Evolutionary conservation across 192 early-diverging fungal genomes (phyloP).

Genomic region (Chytriomyces sp.): DNA sequence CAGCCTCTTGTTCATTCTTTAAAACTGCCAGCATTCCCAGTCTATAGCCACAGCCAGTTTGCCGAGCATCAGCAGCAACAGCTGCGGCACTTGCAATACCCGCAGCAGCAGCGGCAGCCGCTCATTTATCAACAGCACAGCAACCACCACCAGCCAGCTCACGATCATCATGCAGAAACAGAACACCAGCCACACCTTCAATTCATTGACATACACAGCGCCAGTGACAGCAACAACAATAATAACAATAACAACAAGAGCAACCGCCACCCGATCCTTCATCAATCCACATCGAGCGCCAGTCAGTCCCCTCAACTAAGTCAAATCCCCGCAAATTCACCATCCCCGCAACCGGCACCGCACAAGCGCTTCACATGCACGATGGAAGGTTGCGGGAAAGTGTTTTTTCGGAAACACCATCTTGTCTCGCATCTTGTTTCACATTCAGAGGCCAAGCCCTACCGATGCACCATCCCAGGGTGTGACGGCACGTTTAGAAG

Average conservation of each 20-base stretch:
- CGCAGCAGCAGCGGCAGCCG: no score
- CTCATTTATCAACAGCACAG: no score
- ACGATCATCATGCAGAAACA: no score
- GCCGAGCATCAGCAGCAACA: no score
- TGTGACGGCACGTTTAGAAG: constrained; percentile 17
- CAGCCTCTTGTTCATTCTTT: no score
- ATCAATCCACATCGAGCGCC: background rate
- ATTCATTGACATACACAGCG: no score
- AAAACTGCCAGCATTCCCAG: no score
- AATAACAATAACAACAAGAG: background rate
- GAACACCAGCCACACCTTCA: no score
- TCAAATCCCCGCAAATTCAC: background rate
- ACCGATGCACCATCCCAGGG: background rate
- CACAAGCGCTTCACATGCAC: constrained; percentile 20
- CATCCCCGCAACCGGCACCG: background rate
- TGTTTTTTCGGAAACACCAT: constrained; percentile 4
- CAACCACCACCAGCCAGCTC: no score
- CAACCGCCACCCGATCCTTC: background rate
- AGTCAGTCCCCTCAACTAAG: background rate
- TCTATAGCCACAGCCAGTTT: no score
- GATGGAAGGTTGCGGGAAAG: background rate
- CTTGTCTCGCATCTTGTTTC: constrained; percentile 13
- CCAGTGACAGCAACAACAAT: no score
- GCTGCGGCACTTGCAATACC: no score
- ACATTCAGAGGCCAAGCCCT: constrained; percentile 19